Evolutionary conservation across 768 basidiomycete species (phyloP).

Genomic region (Phanerodontia chrysosporium): DNA sequence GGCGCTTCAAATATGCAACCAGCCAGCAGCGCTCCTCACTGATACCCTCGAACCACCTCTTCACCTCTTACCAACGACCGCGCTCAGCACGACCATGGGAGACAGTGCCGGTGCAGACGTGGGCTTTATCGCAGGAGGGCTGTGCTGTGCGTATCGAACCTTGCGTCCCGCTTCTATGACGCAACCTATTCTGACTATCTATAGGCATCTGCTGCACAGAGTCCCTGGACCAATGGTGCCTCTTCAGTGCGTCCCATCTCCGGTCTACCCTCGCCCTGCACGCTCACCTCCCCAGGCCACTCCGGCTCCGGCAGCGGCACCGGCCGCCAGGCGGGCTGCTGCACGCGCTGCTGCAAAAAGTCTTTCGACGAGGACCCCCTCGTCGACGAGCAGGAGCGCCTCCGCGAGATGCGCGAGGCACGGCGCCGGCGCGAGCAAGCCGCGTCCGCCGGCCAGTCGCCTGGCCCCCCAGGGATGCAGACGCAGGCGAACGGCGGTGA

Average conservation of each 20-base stretch:
- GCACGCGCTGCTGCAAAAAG: conserved; percentile 6
- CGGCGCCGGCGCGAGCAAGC: background rate
- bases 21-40: background rate
- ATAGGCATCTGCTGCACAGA: background rate
- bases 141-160: background rate
- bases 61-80: background rate
- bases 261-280: background rate
- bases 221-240: background rate
- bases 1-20: background rate
- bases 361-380: conserved; percentile 12
- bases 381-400: background rate
- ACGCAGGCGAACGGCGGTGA: background rate
- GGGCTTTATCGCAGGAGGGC: background rate
- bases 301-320: background rate
- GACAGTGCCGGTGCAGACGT: background rate
- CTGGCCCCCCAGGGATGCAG: background rate
- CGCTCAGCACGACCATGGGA: background rate
- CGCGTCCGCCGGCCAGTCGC: background rate
- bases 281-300: background rate
- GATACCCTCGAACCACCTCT: background rate
- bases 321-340: conserved; percentile 1
- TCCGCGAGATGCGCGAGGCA: background rate
- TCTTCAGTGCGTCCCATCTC: background rate
- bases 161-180: background rate
- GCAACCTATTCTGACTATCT: background rate